phyloP scores from a whole-genome alignment of 148 eudicot species.

The Tetragonia tetragonoides region DNA sequence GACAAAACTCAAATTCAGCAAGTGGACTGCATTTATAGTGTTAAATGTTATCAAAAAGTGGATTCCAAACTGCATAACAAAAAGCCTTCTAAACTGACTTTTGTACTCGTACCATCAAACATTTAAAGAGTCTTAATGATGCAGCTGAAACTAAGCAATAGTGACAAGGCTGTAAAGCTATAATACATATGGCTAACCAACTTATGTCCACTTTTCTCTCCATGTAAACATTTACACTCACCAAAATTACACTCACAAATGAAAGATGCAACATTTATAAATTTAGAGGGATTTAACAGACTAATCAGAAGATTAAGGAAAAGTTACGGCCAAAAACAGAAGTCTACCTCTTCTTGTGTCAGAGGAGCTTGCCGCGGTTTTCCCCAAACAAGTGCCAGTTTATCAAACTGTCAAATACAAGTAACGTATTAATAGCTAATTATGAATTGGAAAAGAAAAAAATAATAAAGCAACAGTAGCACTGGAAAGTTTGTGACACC shows the following conservation, averaged over 20 bases:
- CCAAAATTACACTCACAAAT: background rate
- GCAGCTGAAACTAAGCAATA: background rate
- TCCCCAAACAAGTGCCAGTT: slow-evolving; percentile 78
- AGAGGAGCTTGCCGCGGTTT: slow-evolving; percentile 82
- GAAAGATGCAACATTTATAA: background rate
- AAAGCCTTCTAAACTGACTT: background rate
- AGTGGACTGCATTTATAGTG: background rate
- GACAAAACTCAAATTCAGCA: slow-evolving; percentile 9
- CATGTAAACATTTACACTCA: background rate
- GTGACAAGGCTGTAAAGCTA: background rate
- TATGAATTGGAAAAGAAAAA: background rate
- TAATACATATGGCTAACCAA: background rate
- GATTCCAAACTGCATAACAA: background rate
- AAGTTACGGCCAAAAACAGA: slow-evolving; percentile 13
- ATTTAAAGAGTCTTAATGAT: background rate
- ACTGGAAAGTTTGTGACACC: background rate
- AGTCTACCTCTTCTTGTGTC: slow-evolving; percentile 67
- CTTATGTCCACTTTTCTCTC: background rate
- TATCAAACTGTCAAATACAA: slow-evolving; percentile 57
- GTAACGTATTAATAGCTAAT: slow-evolving; percentile 8
- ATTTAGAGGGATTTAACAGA: background rate
- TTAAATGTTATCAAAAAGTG: background rate
- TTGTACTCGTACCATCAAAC: too few species aligned
- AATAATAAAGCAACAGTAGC: background rate
- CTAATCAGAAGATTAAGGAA: background rate